phyloP scores from a whole-genome alignment of 768 basidiomycete species.

The Xerocomellus dryophilus region DNA sequence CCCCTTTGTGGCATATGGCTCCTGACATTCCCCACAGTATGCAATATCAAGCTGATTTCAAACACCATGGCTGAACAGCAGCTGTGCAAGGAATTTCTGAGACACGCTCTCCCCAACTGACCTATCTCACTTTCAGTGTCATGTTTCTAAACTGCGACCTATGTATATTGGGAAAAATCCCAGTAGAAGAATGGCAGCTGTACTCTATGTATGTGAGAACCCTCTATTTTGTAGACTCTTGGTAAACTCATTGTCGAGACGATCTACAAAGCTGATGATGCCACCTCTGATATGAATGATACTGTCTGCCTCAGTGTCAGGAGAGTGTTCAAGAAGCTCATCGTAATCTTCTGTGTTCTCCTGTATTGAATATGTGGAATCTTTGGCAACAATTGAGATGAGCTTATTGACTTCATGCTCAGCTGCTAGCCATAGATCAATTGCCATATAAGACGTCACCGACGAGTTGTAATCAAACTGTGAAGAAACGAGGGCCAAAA shows the following conservation, averaged over 20 bases:
- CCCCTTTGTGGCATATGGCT: too few species aligned
- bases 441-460: slow-evolving; percentile 82
- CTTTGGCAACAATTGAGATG: slow-evolving; percentile 69
- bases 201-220: too few species aligned
- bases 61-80: too few species aligned
- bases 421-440: slow-evolving; percentile 86
- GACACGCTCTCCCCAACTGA: too few species aligned
- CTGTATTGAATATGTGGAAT: slow-evolving; percentile 80
- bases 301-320: slow-evolving; percentile 65
- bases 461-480: slow-evolving; percentile 97
- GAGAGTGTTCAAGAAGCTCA: slow-evolving; percentile 79
- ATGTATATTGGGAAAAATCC: too few species aligned
- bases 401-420: slow-evolving; percentile 88
- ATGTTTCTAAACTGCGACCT: too few species aligned
- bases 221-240: slow-evolving; percentile 95
- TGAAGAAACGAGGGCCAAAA: slow-evolving; percentile 89
- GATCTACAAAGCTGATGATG: slow-evolving; percentile 93
- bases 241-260: slow-evolving; percentile 97
- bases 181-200: too few species aligned
- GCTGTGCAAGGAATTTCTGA: too few species aligned
- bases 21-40: too few species aligned
- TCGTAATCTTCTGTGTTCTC: slow-evolving; percentile 89
- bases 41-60: too few species aligned
- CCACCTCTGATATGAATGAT: slow-evolving; percentile 88
- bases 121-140: too few species aligned